phyloP scores from a whole-genome alignment of 2,329 filamentous ascomycete genomes.

The Leptographium procerum region DNA sequence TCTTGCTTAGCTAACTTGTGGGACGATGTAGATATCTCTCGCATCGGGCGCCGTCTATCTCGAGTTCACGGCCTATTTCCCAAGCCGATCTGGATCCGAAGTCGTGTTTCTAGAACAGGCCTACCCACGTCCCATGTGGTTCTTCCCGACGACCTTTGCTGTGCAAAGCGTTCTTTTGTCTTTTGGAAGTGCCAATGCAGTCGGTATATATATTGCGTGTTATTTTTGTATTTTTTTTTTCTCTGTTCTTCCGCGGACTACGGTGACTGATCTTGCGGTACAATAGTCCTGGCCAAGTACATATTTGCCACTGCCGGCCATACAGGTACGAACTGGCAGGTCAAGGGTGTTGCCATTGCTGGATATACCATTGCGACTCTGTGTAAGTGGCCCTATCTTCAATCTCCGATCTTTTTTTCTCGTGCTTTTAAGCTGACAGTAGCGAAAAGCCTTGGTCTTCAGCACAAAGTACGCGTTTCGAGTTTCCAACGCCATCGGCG shows the following conservation, averaged over 20 bases:
- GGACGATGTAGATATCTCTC: conserved; percentile 33
- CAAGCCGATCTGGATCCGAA: conserved; percentile 53
- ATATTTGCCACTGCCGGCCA: conserved; percentile 44
- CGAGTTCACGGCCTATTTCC: conserved; percentile 54
- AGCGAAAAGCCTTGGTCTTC: conserved; percentile 23
- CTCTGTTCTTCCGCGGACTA: not conserved
- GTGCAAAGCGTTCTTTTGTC: conserved; percentile 52
- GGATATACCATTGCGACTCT: conserved; percentile 48
- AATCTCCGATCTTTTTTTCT: conserved; percentile 6
- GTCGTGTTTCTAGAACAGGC: conserved; percentile 60
- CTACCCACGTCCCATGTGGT: conserved; percentile 50
- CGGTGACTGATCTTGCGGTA: not conserved
- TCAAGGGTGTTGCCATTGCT: conserved; percentile 55
- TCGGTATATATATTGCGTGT: conserved; percentile 24
- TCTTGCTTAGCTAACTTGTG: not conserved
- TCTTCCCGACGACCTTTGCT: conserved; percentile 54
- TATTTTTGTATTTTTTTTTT: too few relatives aligned
- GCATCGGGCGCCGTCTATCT: conserved; percentile 48
- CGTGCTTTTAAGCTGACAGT: too few relatives aligned
- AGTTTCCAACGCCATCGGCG: conserved; percentile 41
- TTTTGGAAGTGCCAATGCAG: conserved; percentile 54
- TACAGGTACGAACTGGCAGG: conserved; percentile 45
- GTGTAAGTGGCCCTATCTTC: conserved; percentile 24
- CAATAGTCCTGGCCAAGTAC: conserved; percentile 47
- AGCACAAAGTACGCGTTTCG: conserved; percentile 42